A percentile compares a stretch with the other conserved stretches of the same genome.
Evolutionary conservation across 2,329 filamentous ascomycete genomes (phyloP).

Genomic region (Neofusicoccum sp.): DNA sequence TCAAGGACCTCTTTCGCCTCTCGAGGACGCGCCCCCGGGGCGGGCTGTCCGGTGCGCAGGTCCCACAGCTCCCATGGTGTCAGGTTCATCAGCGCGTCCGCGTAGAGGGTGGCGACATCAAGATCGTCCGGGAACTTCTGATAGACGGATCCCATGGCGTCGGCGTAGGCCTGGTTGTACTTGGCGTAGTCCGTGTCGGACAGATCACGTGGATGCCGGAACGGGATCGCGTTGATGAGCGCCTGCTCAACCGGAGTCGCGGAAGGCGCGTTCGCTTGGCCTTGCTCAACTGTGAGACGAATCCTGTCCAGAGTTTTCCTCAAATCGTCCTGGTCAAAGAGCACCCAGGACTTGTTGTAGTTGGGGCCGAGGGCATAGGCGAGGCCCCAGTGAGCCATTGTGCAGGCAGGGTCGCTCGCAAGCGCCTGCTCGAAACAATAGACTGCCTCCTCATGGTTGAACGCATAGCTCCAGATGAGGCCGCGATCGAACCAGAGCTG

Average conservation of each 20-base stretch:
- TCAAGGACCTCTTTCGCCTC: slow-evolving; percentile 62
- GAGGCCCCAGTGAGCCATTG: slow-evolving; percentile 68
- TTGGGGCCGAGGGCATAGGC: slow-evolving; percentile 73
- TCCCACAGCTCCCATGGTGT: slow-evolving; percentile 67
- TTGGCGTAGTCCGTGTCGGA: slow-evolving; percentile 50
- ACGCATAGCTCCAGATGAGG: slow-evolving; percentile 70
- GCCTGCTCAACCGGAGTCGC: slow-evolving; percentile 57
- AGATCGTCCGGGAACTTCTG: slow-evolving; percentile 54
- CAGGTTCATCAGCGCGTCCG: slow-evolving; percentile 64
- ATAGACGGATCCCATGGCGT: slow-evolving; percentile 60
- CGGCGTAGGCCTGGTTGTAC: slow-evolving; percentile 61
- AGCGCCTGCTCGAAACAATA: slow-evolving; percentile 64
- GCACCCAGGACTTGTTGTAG: slow-evolving; percentile 75
- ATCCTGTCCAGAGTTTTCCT: slow-evolving; percentile 50
- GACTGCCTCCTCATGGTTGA: slow-evolving; percentile 72
- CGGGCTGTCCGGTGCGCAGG: slow-evolving; percentile 56
- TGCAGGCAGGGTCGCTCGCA: slow-evolving; percentile 52
- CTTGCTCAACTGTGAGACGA: slow-evolving; percentile 46
- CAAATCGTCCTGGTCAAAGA: slow-evolving; percentile 64
- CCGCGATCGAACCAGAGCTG: slow-evolving; percentile 71
- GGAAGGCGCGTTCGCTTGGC: slow-evolving; percentile 37
- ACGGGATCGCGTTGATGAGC: slow-evolving; percentile 61
- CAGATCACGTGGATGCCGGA: slow-evolving; percentile 55
- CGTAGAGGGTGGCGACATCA: slow-evolving; percentile 63
- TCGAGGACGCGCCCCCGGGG: slow-evolving; percentile 53